phyloP scores from a whole-genome alignment of 768 basidiomycete species.

The Trichaptum fuscoviolaceum region DNA sequence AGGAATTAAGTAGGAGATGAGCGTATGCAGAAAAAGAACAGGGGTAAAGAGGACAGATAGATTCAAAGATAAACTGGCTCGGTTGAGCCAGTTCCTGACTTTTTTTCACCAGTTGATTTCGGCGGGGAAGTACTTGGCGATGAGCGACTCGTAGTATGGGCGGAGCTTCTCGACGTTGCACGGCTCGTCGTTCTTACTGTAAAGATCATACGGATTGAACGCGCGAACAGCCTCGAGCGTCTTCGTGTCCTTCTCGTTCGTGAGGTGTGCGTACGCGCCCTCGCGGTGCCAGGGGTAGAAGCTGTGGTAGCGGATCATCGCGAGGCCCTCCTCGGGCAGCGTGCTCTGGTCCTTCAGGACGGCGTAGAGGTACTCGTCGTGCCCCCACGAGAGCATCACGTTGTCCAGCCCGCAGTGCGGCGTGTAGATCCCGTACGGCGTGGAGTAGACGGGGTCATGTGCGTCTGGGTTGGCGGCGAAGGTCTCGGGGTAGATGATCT shows the following conservation, averaged over 20 bases:
- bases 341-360: slow-evolving; percentile 78
- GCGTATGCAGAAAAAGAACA: neutral
- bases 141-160: slow-evolving; percentile 80
- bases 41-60: neutral
- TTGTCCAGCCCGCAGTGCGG: slow-evolving; percentile 79
- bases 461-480: slow-evolving; percentile 71
- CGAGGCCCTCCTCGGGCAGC: slow-evolving; percentile 75
- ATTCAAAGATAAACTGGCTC: neutral
- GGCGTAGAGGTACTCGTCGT: slow-evolving; percentile 89
- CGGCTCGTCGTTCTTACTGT: slow-evolving; percentile 79
- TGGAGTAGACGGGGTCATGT: slow-evolving; percentile 58
- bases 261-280: slow-evolving; percentile 75
- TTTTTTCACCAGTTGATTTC: slow-evolving; percentile 66
- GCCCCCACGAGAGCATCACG: slow-evolving; percentile 88
- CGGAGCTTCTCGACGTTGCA: slow-evolving; percentile 56
- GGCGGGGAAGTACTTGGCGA: slow-evolving; percentile 81
- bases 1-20: neutral
- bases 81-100: neutral
- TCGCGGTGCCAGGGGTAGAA: slow-evolving; percentile 97
- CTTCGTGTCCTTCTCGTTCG: slow-evolving; percentile 60
- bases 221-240: slow-evolving; percentile 70
- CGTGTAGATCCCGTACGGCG: slow-evolving; percentile 70
- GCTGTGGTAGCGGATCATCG: slow-evolving; percentile 93
- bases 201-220: slow-evolving; percentile 94
- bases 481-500: slow-evolving; percentile 76